Evolutionary conservation across 371 early-diverging fungal genomes (phyloP), one percentile per base, ranked within the genome.

Genomic region (Apophysomyces variabilis): DNA sequence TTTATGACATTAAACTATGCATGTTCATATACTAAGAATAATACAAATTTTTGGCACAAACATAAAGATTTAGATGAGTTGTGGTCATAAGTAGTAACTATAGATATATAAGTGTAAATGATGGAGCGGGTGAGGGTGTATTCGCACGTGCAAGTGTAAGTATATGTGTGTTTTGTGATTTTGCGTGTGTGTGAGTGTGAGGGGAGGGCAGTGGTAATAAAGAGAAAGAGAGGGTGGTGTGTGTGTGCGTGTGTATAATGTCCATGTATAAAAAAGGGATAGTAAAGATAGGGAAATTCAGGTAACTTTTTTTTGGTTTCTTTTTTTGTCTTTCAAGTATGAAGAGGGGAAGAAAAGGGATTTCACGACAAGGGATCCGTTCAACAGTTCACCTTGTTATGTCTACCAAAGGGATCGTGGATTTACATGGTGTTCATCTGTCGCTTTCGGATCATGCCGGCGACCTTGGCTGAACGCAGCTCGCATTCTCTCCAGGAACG

Each of bases 401-500:
- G 11, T 26, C 32, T 26, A 26, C 32, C 16, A 50, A 21, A 7
- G 54, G 21, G 4, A n/a, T 47, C 7, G 0, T 21, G 54, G 11
- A 69, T 74, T 45, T 77, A 72, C 21, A 54, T 45, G 43, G 66
- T 58, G 32, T 43, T 67, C 0, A 58, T 38, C 58, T 64, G 62
- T 38, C 67, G 41, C 26, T 71, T 66, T 38, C 66, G 72, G 35
- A 58, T 36, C 58, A 71, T 47, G 38, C 64, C 67, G 68, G 59
- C 44, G 46, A 78, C 58, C 72, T 78, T 57, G 56, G 73, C 14
- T 59, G 79, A 73, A 65, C 71, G 41, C 3, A 66, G 38, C 57
- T 73, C 73, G 50, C 77, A 75, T 68, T 79, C 77, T 45, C 72
- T 66, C 80, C 77, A 79, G 9, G 75, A 68, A 41, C 75, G 67